Percentiles rank a stretch among this genome's conserved stretches.
Conservation (phyloP, 148 eudicot genomes). For the Spergularia marina region DNA sequence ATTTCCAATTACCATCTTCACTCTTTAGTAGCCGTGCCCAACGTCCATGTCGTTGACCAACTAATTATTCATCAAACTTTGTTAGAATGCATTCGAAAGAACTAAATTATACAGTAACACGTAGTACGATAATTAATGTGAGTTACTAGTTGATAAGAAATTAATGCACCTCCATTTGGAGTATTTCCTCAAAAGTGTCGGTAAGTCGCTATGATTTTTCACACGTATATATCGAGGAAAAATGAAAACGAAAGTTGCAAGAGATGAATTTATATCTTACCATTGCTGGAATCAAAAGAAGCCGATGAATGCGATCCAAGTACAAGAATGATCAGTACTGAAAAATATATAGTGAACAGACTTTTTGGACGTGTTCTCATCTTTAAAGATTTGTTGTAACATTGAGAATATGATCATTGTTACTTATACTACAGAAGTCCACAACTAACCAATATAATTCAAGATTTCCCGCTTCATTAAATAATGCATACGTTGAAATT, state of each 20-base stretch:
- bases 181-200: no score
- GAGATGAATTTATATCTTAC: background rate
- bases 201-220: no score
- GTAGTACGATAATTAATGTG: background rate
- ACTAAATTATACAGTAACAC: no score
- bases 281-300: background rate
- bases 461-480: no score
- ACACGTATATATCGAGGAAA: no score
- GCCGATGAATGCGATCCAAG: background rate
- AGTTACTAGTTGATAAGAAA: no score
- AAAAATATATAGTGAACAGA: background rate
- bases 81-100: background rate
- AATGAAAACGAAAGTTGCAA: background rate
- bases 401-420: no score
- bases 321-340: background rate
- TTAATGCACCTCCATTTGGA: no score
- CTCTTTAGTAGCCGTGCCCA: background rate
- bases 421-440: no score
- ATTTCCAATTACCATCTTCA: constrained; percentile 6
- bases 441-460: no score
- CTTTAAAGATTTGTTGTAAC: background rate
- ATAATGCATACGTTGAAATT: no score
- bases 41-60: background rate
- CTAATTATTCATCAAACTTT: background rate
- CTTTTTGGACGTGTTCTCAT: background rate